A percentile compares a stretch with the other conserved stretches of the same genome.
phyloP scores from a whole-genome alignment of 2,329 filamentous ascomycete genomes.

The Verticillium isaacii region DNA sequence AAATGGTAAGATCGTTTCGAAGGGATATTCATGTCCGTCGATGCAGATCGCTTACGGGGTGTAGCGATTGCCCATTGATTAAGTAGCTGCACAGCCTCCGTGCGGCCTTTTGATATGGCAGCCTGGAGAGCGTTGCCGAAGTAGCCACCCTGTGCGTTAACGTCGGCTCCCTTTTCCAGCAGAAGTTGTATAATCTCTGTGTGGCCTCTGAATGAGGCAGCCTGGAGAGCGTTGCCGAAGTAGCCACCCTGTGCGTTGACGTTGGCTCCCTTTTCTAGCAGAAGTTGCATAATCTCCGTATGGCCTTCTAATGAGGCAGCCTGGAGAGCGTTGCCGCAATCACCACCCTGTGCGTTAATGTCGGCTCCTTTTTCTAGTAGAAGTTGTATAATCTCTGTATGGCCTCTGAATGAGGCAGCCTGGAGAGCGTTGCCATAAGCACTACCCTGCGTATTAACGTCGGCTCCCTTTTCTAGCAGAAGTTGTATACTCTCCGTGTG shows the following conservation, averaged over 20 bases:
- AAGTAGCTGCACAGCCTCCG: constrained; percentile 1
- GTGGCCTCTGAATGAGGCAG: not conserved
- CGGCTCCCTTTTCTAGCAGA: constrained; percentile 6
- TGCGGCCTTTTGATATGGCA: not conserved
- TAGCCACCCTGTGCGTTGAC: too few species aligned
- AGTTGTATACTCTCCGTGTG: too few species aligned
- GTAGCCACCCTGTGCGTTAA: not conserved
- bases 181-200: too few species aligned
- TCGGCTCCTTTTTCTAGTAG: too few species aligned
- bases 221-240: too few species aligned
- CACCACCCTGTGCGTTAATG: too few species aligned
- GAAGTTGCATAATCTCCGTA: too few species aligned
- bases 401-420: not conserved
- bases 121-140: not conserved
- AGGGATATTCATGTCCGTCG: not conserved
- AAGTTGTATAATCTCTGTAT: not conserved
- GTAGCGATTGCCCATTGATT: not conserved
- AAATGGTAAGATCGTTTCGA: not conserved
- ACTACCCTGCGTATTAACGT: constrained; percentile 12
- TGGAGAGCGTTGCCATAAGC: not conserved
- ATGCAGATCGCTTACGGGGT: not conserved
- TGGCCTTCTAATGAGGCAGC: too few species aligned
- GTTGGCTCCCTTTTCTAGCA: too few species aligned
- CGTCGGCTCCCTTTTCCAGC: not conserved
- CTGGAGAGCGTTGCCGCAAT: too few species aligned